Evolutionary conservation across 306 rosid species (phyloP), one percentile per base, ranked within the genome.

Genomic region (Macrotyloma uniflorum): DNA sequence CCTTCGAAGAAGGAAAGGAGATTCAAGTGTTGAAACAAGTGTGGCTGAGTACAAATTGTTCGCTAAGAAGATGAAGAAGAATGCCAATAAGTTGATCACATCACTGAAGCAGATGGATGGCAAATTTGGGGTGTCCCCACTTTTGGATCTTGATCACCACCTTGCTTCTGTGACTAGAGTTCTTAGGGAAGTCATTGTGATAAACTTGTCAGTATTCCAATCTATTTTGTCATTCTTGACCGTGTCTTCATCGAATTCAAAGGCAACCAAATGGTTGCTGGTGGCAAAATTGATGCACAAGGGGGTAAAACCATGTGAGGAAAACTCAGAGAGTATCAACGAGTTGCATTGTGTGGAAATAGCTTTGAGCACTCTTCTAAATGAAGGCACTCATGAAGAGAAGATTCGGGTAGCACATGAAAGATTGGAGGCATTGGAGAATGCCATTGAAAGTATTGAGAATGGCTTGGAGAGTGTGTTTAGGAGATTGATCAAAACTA

Each of bases 1-100:
- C 24, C 79, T 94, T 3, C 51, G 97, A n/a, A 86, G 97, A 57
- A 85, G 96, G 69, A 90, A 88, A 73, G 87, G 88, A 10, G 89
- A 90, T 19, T 85, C 88, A 0, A 61, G 75, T 45, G 38, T 89
- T 77, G 88, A 85, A 45, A 82, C 15, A 33, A 74, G 82, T 67
- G 79, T 86, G 2, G 83, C 77, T 1, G 83, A 75, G 74, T 90
- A 86, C 80, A 71, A 19, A 22, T 55, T 77, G 20, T 89, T 89
- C 74, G 81, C 84, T 1, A 90, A 86, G 85, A 89, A 77, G 47
- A 86, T 87, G 88, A 91, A 83, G 86, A 94, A 89, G 45, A 85
- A 87, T 32, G 84, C 75, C 30, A 90, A 78, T 22, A 90, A 79
- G 40, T 65, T 84, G 62, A 85, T 85, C 54, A 26, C 73, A 43